Evolutionary conservation across 1,284 basidiomycete genomes (phyloP), one percentile per base, ranked within the genome.

Genomic region (Ceratobasidium sp.): DNA sequence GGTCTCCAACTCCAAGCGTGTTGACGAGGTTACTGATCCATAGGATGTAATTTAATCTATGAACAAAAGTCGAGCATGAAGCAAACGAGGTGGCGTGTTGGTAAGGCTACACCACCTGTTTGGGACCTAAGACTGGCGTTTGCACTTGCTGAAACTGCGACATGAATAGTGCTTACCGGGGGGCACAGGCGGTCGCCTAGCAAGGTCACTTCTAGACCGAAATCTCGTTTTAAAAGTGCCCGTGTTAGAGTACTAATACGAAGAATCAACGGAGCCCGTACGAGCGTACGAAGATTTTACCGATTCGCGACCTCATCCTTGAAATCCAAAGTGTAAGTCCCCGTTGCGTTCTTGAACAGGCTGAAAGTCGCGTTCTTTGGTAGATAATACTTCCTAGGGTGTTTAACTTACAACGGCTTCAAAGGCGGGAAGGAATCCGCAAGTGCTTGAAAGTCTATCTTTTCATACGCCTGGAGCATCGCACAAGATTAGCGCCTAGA

Each of bases 141-240:
- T 41, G 65, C 41, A 18, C 41, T 68, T n/a, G 48, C n/a, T 35
- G 33, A 33, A 48, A 60, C 27, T 7, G 16, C 1, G 3, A 10
- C 20, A 33, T n/a, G 55, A 20, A 33, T 3, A 4, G 44, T 18
- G 80, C 90, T 80, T 81, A 97, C 95, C 0, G 96, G 93, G 27
- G 96, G 96, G 84, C 96, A 97, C 3, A 98, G 85, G 70, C 96
- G 86, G 83, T 95, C 89, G 0, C 87, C 83, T 0, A 94, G 91
- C 8, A 97, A 83, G 3, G 86, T 82, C 0, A 97, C 80, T 27
- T 86, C 84, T 55, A 97, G 83, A 0, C 86, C 84, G 82, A 96
- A 97, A 83, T 97, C 95, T 23, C 91, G 88, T 79, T 88, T 85
- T 27, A 97, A 87, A 20, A 97, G 86, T 0, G 94, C 93, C 79